phyloP scores from a whole-genome alignment of 805 yeast genomes.

The Kodamaea leandrae region DNA sequence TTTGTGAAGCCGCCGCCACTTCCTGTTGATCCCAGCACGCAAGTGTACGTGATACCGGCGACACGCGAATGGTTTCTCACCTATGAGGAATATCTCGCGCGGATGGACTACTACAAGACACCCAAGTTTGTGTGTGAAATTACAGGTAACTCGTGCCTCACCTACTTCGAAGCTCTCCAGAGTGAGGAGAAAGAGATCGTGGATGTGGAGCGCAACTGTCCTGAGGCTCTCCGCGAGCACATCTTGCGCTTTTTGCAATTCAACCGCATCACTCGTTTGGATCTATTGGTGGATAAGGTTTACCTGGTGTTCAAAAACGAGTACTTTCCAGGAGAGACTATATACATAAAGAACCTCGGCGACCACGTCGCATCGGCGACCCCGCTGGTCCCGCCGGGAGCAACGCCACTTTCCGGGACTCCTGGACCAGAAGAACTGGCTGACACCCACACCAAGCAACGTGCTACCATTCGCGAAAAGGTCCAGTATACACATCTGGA shows the following conservation, averaged over 20 bases:
- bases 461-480: constrained; percentile 78
- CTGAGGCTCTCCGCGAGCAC: constrained; percentile 89
- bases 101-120: constrained; percentile 69
- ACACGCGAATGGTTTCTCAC: constrained; percentile 85
- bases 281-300: constrained; percentile 83
- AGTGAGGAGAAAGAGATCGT: constrained; percentile 59
- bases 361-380: constrained; percentile 1
- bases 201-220: constrained; percentile 77
- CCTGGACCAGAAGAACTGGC: constrained; percentile 5
- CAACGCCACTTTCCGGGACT: constrained; percentile 1
- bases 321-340: constrained; percentile 88
- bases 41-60: constrained; percentile 78
- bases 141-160: constrained; percentile 88
- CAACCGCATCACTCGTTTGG: constrained; percentile 76
- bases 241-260: constrained; percentile 83
- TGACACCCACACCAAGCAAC: constrained; percentile 26
- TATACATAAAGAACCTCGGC: constrained; percentile 46
- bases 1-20: constrained; percentile 55
- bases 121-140: constrained; percentile 92
- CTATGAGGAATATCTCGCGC: constrained; percentile 70
- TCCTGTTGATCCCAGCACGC: constrained; percentile 54
- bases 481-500: constrained; percentile 64
- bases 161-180: constrained; percentile 83
- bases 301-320: constrained; percentile 74
- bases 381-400: neutral